Evolutionary conservation across 768 basidiomycete species (phyloP).

Genomic region (Naganishia onofrii): DNA sequence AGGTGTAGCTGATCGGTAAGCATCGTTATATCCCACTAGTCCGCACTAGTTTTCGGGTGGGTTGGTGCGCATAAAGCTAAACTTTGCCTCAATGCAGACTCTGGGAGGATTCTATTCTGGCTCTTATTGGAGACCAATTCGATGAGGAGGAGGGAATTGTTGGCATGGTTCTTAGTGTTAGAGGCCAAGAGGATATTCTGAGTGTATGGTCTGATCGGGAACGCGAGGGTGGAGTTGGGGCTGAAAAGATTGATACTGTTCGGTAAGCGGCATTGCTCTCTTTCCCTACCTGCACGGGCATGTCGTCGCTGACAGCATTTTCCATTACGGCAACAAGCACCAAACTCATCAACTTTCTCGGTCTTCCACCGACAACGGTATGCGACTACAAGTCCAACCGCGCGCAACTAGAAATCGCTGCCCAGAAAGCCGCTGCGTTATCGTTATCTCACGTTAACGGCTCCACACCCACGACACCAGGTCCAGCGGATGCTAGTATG

Average conservation of each 20-base stretch:
- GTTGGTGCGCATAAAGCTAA: slow-evolving; percentile 29
- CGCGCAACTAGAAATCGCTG: slow-evolving; percentile 43
- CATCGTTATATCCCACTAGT: slow-evolving; percentile 56
- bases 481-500: neutral
- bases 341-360: slow-evolving; percentile 70
- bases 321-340: slow-evolving; percentile 63
- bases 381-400: slow-evolving; percentile 92
- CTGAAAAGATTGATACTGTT: slow-evolving; percentile 69
- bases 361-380: slow-evolving; percentile 70
- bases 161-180: slow-evolving; percentile 89
- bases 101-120: slow-evolving; percentile 59
- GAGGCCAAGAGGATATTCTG: slow-evolving; percentile 90
- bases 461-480: slow-evolving; percentile 5
- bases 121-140: slow-evolving; percentile 86
- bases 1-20: slow-evolving; percentile 72
- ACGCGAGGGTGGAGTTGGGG: slow-evolving; percentile 41
- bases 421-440: slow-evolving; percentile 20
- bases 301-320: slow-evolving; percentile 36
- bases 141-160: slow-evolving; percentile 66
- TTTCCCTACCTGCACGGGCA: neutral
- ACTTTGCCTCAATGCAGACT: slow-evolving; percentile 29
- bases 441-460: neutral
- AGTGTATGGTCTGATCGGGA: slow-evolving; percentile 88
- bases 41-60: too few relatives aligned
- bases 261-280: slow-evolving; percentile 58